Evolutionary conservation across 495 filamentous ascomycete species (phyloP), one percentile per base, ranked within the genome.

Genomic region (Penicillium pancosmium): DNA sequence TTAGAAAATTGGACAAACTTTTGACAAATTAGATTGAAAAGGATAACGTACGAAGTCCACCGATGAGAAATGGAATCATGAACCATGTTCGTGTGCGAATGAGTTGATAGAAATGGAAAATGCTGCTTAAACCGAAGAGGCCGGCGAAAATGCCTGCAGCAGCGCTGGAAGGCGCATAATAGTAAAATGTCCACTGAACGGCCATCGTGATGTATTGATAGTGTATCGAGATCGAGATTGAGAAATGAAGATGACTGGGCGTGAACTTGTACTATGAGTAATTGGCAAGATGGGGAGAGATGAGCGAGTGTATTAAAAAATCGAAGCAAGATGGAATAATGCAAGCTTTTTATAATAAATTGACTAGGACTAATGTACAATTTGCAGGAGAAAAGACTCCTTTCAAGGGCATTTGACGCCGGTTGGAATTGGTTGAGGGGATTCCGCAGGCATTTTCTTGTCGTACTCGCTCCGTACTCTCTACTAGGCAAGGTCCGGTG

Each of bases 41-140:
- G 1, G 12, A 12, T 40, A 19, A 72, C 82, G 60, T 70, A 86
- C 83, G 71, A 27, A 78, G 57, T 16, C 78, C 81, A 25, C 85
- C 83, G 18, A 87, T 68, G 35, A 77, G 56, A 62, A 88, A 84
- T 4, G 80, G 74, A 18, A 85, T 75, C 71, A 84, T 78, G 69
- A 84, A 86, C 80, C 78, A 82, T 16, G 77, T 72, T 25, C 76
- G 60, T 6, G 73, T 77, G 8, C 69, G 72, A 15, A 76, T 49
- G 9, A 81, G 63, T n/a, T 80, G 76, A 36, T 70, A 84, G 33
- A 67, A 49, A 51, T 86, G 83, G 1, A 75, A 21, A 1, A 67
- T 15, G 0, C 82, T 81, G 18, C 65, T 52, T 25, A 75, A 16
- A 35, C 63, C 62, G 62, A 87, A 85, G 19, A 87, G 70, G 6